phyloP scores from a whole-genome alignment of 139 green algal genomes.

The Coelastrella sp. region DNA sequence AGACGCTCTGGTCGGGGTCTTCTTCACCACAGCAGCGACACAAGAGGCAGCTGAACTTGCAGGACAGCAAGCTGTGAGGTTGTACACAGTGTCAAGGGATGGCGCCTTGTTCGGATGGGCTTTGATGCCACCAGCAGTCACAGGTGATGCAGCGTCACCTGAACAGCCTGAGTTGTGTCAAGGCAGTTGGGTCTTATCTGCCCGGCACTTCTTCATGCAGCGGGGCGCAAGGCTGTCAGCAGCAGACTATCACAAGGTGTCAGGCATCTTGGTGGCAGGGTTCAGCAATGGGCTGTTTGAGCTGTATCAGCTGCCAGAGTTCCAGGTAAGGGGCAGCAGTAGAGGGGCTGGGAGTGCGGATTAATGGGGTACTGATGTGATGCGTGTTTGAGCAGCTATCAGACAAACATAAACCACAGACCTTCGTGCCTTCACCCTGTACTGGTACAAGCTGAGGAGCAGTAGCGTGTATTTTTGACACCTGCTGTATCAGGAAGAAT shows the following conservation, averaged over 20 bases:
- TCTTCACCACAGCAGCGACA: slow-evolving; percentile 71
- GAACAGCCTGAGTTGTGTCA: slow-evolving; percentile 44
- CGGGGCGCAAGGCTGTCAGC: slow-evolving; percentile 32
- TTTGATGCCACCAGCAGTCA: background rate
- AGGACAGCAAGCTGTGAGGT: slow-evolving; percentile 60
- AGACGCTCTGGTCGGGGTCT: slow-evolving; percentile 77
- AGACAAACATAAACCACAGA: no score
- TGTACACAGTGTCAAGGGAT: slow-evolving; percentile 88
- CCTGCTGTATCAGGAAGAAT: no score
- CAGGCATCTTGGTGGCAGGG: slow-evolving; percentile 54
- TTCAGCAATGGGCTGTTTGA: slow-evolving; percentile 90
- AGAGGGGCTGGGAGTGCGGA: no score
- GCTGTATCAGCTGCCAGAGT: slow-evolving; percentile 90
- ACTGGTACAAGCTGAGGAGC: no score
- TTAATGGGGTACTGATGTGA: no score
- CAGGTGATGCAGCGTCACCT: slow-evolving; percentile 20
- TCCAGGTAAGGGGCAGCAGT: slow-evolving; percentile 69
- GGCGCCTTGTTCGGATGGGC: slow-evolving; percentile 90
- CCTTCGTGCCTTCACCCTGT: no score
- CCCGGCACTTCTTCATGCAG: slow-evolving; percentile 86
- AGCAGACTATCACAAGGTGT: slow-evolving; percentile 34
- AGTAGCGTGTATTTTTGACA: no score
- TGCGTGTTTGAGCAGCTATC: no score
- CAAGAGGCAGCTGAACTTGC: slow-evolving; percentile 57
- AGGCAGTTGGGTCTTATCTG: slow-evolving; percentile 81